Conservation (phyloP, 257 asterid genomes). For the Jasminum sambac region DNA sequence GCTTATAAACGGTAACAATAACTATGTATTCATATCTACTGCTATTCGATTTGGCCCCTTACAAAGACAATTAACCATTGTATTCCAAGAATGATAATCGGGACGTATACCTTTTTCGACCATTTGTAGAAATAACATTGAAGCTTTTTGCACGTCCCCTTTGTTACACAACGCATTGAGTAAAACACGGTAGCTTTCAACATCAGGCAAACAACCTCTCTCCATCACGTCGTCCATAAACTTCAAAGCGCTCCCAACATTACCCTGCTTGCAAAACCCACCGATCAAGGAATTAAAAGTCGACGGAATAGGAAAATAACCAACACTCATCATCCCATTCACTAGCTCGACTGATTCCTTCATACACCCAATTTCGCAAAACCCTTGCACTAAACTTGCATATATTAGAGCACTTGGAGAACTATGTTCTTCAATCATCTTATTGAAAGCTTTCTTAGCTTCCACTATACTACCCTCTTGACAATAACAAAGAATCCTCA, state of each 20-base stretch:
- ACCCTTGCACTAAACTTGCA: slow-evolving; percentile 46
- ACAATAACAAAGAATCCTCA: slow-evolving; percentile 42
- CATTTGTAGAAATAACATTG: slow-evolving; percentile 54
- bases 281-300: slow-evolving; percentile 51
- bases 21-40: slow-evolving; percentile 8
- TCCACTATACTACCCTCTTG: slow-evolving; percentile 38
- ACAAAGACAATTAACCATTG: slow-evolving; percentile 37
- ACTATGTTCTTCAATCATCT: slow-evolving; percentile 54
- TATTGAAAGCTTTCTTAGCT: slow-evolving; percentile 46
- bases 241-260: slow-evolving; percentile 44
- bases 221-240: slow-evolving; percentile 65
- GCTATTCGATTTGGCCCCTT: slow-evolving; percentile 28
- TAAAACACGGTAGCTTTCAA: slow-evolving; percentile 51
- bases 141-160: slow-evolving; percentile 52
- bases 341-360: slow-evolving; percentile 62
- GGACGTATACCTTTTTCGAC: slow-evolving; percentile 58
- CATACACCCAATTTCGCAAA: slow-evolving; percentile 46
- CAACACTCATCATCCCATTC: slow-evolving; percentile 51
- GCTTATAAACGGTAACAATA: no score
- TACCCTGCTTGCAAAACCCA: slow-evolving; percentile 62
- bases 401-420: slow-evolving; percentile 65
- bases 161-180: slow-evolving; percentile 39
- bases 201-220: slow-evolving; percentile 53
- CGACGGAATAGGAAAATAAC: slow-evolving; percentile 53
- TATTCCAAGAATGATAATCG: slow-evolving; percentile 49